phyloP scores from a whole-genome alignment of 352 stramenopile genomes.

The Phytophthora ohioensis region DNA sequence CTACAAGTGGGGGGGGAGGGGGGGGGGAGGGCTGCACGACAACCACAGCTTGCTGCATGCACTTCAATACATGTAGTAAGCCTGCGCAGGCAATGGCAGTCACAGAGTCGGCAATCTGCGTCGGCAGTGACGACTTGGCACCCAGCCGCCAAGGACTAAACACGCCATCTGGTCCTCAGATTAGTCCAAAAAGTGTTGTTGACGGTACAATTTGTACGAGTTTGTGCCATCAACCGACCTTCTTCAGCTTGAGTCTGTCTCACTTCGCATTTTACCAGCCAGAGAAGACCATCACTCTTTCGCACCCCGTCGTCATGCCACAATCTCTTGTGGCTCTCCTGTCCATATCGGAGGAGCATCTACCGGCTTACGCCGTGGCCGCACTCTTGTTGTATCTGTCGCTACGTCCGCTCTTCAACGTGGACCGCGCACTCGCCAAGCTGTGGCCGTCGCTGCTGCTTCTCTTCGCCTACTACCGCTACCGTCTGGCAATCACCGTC shows the following conservation, averaged over 20 bases:
- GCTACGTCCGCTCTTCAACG: slow-evolving; percentile 71
- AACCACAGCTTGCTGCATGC: no score
- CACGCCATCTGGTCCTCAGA: slow-evolving; percentile 17
- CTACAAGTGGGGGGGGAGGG: no score
- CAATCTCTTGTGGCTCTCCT: slow-evolving; percentile 31
- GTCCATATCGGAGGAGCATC: slow-evolving; percentile 39
- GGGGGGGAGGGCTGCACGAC: no score
- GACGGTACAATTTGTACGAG: slow-evolving; percentile 1
- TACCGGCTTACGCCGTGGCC: slow-evolving; percentile 46
- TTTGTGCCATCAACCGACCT: slow-evolving; percentile 14
- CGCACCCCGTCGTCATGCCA: slow-evolving; percentile 17
- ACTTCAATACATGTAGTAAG: no score
- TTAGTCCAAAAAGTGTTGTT: slow-evolving; percentile 15
- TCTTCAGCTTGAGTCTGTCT: background rate
- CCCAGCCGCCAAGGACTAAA: slow-evolving; percentile 20
- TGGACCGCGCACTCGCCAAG: slow-evolving; percentile 69
- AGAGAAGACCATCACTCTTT: slow-evolving; percentile 2
- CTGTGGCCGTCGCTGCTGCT: slow-evolving; percentile 64
- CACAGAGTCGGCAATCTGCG: no score
- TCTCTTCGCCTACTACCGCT: slow-evolving; percentile 62
- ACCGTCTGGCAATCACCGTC: slow-evolving; percentile 31
- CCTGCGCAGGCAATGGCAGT: no score
- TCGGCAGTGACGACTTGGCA: no score
- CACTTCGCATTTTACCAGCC: slow-evolving; percentile 16
- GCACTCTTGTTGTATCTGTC: slow-evolving; percentile 65